Conservation (phyloP, 306 rosid genomes). For the Morella rubra region DNA sequence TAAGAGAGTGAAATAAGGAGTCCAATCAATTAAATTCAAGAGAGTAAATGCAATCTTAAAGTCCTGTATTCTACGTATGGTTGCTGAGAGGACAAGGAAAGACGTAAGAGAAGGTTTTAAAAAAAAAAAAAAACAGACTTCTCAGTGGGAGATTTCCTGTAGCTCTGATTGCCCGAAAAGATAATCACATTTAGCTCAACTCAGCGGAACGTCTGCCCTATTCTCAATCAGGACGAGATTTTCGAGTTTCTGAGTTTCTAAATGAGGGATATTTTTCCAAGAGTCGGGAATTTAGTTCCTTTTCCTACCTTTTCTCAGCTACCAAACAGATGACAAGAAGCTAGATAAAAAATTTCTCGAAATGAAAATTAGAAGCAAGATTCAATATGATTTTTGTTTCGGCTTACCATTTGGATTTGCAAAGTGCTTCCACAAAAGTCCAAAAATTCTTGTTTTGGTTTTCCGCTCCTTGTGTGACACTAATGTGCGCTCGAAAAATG, state of each 20-base stretch:
- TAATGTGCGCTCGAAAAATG: neutral
- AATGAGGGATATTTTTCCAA: neutral
- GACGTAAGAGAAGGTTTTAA: neutral
- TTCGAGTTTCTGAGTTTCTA: neutral
- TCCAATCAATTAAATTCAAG: neutral
- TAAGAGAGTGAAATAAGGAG: neutral
- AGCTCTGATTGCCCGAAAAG: neutral
- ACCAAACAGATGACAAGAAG: conserved; percentile 14
- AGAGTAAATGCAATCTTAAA: neutral
- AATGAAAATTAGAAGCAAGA: neutral
- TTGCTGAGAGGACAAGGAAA: neutral
- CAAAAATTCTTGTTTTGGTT: neutral
- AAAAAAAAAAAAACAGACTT: neutral
- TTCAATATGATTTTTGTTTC: neutral
- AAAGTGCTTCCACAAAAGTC: neutral
- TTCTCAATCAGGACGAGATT: neutral
- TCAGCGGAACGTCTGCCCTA: neutral
- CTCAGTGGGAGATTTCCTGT: neutral
- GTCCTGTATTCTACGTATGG: neutral
- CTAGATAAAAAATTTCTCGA: neutral
- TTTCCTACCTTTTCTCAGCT: conserved; percentile 6
- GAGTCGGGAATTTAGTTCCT: neutral
- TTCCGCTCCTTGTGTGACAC: neutral
- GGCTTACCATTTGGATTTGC: conserved; percentile 19
- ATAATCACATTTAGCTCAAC: neutral